Evolutionary conservation across 768 basidiomycete genomes (phyloP).

Genomic region (Calocybe cyanea): DNA sequence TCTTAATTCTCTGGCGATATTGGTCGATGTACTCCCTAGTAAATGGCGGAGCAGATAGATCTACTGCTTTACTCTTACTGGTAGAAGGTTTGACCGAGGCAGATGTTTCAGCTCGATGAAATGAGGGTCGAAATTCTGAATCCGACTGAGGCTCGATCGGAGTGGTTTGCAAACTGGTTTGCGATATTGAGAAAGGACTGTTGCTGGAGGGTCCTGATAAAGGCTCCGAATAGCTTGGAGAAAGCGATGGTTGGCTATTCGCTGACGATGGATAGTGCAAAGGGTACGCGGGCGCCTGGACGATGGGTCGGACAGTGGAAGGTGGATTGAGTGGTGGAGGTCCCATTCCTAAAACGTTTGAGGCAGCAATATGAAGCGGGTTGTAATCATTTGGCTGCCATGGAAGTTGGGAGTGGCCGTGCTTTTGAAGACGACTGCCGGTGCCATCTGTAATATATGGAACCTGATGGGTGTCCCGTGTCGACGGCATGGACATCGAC

Average conservation of each 20-base stretch:
- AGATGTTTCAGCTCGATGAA: conserved; percentile 56
- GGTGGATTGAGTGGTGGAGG: conserved; percentile 44
- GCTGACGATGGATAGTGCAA: conserved; percentile 12
- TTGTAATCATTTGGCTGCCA: conserved; percentile 45
- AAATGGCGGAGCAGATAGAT: conserved; percentile 79
- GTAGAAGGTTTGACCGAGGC: conserved; percentile 55
- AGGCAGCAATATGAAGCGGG: conserved; percentile 69
- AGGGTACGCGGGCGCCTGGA: conserved; percentile 21
- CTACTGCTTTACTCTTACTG: conserved; percentile 75
- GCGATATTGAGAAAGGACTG: conserved; percentile 15
- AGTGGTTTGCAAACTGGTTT: conserved; percentile 16
- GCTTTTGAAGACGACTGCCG: conserved; percentile 21
- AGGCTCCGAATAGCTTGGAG: conserved; percentile 29
- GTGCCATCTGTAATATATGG: conserved; percentile 24
- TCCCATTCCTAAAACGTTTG: conserved; percentile 75
- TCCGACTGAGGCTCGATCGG: conserved; percentile 35
- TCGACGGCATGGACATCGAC: conserved; percentile 48
- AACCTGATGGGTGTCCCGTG: conserved; percentile 21
- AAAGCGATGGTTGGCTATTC: conserved; percentile 22
- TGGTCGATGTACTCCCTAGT: conserved; percentile 97
- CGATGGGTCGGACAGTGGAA: conserved; percentile 19
- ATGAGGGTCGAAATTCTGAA: conserved; percentile 52
- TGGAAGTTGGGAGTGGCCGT: conserved; percentile 10
- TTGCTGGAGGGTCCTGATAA: conserved; percentile 19
- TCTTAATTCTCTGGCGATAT: conserved; percentile 95